Base-by-base conservation (phyloP, 495 filamentous ascomycete genomes). In the Rusavskia elegans region DNA sequence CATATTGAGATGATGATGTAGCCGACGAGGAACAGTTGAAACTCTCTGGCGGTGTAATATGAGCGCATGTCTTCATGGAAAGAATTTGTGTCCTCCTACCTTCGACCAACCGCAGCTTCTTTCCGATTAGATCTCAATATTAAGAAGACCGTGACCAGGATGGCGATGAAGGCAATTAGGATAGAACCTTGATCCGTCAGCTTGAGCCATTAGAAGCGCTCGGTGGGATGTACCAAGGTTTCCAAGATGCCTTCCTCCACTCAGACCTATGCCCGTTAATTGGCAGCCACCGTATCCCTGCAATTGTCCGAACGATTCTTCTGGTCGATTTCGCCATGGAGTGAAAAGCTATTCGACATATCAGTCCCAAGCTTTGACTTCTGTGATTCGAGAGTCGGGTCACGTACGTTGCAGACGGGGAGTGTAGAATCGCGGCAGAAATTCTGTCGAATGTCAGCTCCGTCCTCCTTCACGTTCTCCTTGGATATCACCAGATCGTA, bases 381-480 rank as follows among this genome's bases (percentile, higher is more conserved):
- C n/a, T 42, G n/a, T 16, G 17, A 46, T 5, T 16, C 8, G 23
- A 46, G 14, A 21, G 13, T 46, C 25, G 55, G 56, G 23, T 39
- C 52, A 81, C 90, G 56, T 78, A 97, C 90, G 77, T 95, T 95
- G 79, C 89, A 96, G 57, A 95, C 79, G 56, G 92, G 92, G 62
- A 99, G 74, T 56, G 90, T 96, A 56, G 89, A 89, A 71, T 95
- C 87, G 61, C 85, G 84, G 80, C 92, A 99, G 66, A 99, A 95
- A 70, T 92, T 72, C 85, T 94, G 60, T 65, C 55, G 58, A 48
- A 61, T 50, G 55, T 65, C 48, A 68, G 56, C 53, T 45, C 54
- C 42, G 45, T 25, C 29, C 30, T 25, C 29, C 30, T 10, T 52
- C 55, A 53, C 35, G 48, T 8, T 10, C 7, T 11, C 13, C 32